A percentile compares a stretch with the other conserved stretches of the same genome.
Evolutionary conservation across 805 yeast genomes (phyloP).

Genomic region (Ogataea pini): DNA sequence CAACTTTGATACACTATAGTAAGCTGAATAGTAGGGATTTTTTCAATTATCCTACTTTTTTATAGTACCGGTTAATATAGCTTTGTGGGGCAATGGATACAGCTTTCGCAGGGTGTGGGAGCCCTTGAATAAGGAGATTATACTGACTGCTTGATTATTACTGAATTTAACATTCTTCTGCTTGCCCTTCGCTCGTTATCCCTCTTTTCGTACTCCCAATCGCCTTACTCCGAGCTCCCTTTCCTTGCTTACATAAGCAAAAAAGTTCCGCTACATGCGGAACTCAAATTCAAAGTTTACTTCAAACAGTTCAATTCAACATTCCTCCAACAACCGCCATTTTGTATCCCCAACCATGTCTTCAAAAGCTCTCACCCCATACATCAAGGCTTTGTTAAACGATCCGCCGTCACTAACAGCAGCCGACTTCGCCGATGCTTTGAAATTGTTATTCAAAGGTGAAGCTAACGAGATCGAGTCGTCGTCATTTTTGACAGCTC

Average conservation of each 20-base stretch:
- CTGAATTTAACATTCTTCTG: no score
- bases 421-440: constrained; percentile 62
- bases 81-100: no score
- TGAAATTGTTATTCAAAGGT: constrained; percentile 60
- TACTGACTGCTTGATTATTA: no score
- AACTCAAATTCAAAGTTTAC: neutral
- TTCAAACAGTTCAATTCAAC: no score
- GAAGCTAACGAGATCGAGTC: constrained; percentile 67
- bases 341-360: constrained; percentile 7
- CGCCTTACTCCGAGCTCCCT: no score
- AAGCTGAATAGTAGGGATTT: no score
- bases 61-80: no score
- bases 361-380: constrained; percentile 45
- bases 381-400: constrained; percentile 61
- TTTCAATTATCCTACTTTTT: neutral
- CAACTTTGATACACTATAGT: no score
- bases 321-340: neutral
- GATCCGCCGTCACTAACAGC: constrained; percentile 66
- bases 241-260: neutral
- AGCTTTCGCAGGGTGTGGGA: no score
- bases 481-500: constrained; percentile 76
- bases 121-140: no score
- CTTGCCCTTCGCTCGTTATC: no score
- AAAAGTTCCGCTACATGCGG: neutral
- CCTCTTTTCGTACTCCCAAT: no score